Percentiles rank a stretch among this genome's conserved stretches.
Conservation (phyloP, 2,329 filamentous ascomycete genomes). For the Fusarium globosum region DNA sequence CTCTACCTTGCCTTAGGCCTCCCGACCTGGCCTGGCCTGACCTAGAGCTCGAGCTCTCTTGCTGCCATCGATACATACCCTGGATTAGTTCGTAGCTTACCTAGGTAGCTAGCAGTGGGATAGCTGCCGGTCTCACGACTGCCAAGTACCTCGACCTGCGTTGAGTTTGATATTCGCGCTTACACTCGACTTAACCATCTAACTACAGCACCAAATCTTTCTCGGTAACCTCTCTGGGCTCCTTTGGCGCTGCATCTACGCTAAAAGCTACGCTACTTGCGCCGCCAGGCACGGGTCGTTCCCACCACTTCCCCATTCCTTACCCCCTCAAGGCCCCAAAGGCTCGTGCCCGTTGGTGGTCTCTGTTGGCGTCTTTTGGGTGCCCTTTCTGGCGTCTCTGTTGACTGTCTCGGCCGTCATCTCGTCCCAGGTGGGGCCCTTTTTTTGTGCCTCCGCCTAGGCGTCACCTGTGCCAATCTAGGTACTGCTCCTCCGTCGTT, state of each 20-base stretch:
- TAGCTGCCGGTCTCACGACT: slow-evolving; percentile 1
- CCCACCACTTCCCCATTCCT: slow-evolving; percentile 44
- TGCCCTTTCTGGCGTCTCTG: slow-evolving; percentile 36
- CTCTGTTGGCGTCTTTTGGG: slow-evolving; percentile 34
- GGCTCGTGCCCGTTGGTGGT: slow-evolving; percentile 46
- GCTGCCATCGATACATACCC: slow-evolving; percentile 4
- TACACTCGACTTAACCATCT: slow-evolving; percentile 14
- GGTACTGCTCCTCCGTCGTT: slow-evolving; percentile 46
- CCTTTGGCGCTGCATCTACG: slow-evolving; percentile 42
- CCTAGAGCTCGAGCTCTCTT: slow-evolving; percentile 11
- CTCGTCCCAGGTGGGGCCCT: slow-evolving; percentile 48
- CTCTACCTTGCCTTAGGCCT: slow-evolving; percentile 16
- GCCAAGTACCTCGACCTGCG: slow-evolving; percentile 4
- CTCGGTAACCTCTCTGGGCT: slow-evolving; percentile 31
- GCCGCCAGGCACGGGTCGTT: slow-evolving; percentile 47
- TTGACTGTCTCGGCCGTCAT: slow-evolving; percentile 49
- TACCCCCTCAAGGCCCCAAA: slow-evolving; percentile 40
- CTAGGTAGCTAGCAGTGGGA: slow-evolving; percentile 10
- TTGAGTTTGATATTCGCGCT: slow-evolving; percentile 21
- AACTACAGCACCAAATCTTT: slow-evolving; percentile 18
- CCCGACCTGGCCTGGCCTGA: slow-evolving; percentile 5
- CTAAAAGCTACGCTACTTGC: slow-evolving; percentile 46
- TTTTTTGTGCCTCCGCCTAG: slow-evolving; percentile 47
- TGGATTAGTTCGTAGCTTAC: background rate
- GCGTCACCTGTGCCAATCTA: slow-evolving; percentile 49